phyloP scores from a whole-genome alignment of 148 eudicot genomes.

The Camellia sinensis region DNA sequence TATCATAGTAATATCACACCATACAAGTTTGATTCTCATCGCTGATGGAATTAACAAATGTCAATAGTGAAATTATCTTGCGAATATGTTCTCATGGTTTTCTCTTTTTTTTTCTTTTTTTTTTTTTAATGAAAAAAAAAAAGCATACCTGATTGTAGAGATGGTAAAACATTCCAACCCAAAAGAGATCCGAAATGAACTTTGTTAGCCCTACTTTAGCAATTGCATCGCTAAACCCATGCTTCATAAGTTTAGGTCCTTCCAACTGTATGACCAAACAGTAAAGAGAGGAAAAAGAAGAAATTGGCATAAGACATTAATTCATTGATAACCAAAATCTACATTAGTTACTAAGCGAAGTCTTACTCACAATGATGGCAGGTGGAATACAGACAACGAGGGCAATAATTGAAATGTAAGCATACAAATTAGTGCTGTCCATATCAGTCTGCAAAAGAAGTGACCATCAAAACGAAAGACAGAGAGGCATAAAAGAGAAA shows the following conservation, averaged over 20 bases:
- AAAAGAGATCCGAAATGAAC: slow-evolving; percentile 80
- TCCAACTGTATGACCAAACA: slow-evolving; percentile 49
- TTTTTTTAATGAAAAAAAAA: neutral
- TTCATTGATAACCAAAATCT: neutral
- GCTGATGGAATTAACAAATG: neutral
- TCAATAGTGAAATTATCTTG: neutral
- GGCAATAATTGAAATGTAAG: slow-evolving; percentile 96
- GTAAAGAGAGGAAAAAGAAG: neutral
- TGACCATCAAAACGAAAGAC: neutral
- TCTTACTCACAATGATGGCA: slow-evolving; percentile 74
- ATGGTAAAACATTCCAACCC: slow-evolving; percentile 99
- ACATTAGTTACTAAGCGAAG: neutral
- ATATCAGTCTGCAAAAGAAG: slow-evolving; percentile 80
- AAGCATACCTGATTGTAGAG: slow-evolving; percentile 87
- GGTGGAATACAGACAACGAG: slow-evolving; percentile 90
- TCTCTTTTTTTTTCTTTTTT: neutral
- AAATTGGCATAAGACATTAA: neutral
- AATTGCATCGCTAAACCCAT: slow-evolving; percentile 86
- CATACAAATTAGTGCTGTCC: slow-evolving; percentile 98
- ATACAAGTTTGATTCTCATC: neutral
- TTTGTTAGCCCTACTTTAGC: slow-evolving; percentile 91
- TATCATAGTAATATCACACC: neutral
- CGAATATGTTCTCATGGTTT: too few relatives aligned
- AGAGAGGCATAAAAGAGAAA: neutral
- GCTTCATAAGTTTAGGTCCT: slow-evolving; percentile 77